A percentile compares a stretch with the other conserved stretches of the same genome.
Evolutionary conservation across 768 basidiomycete species (phyloP).

Genomic region (Royoungia palumana): DNA sequence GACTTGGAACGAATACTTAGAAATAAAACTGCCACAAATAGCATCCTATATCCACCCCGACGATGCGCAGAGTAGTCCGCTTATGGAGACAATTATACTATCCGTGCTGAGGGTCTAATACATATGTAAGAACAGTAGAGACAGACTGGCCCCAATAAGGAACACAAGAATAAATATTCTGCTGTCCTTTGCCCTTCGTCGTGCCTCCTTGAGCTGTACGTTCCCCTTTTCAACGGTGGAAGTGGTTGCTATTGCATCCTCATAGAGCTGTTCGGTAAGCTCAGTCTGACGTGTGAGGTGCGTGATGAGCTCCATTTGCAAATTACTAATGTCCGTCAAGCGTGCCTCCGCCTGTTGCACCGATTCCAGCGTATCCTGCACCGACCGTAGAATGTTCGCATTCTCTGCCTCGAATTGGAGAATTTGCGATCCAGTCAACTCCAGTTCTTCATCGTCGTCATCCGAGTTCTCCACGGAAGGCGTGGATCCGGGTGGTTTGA

Average conservation of each 20-base stretch:
- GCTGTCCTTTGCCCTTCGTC: conserved; percentile 80
- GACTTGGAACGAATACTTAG: not conserved
- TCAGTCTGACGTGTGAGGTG: conserved; percentile 90
- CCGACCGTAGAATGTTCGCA: conserved; percentile 75
- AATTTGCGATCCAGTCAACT: conserved; percentile 83
- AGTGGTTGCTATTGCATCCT: conserved; percentile 88
- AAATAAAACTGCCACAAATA: not conserved
- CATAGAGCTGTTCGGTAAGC: conserved; percentile 89
- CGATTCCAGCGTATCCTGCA: conserved; percentile 82
- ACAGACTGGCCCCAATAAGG: conserved; percentile 86
- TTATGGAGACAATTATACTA: conserved; percentile 5
- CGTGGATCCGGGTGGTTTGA: conserved; percentile 26
- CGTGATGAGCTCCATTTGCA: conserved; percentile 88
- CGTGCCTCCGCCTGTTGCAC: conserved; percentile 92
- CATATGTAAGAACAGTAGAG: conserved; percentile 89
- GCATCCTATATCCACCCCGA: not conserved
- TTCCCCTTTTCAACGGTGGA: conserved; percentile 88
- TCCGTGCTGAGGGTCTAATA: conserved; percentile 48
- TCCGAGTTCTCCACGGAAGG: conserved; percentile 43
- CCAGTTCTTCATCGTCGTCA: conserved; percentile 75
- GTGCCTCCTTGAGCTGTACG: conserved; percentile 84
- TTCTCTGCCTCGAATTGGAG: conserved; percentile 94
- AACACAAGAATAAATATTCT: conserved; percentile 89
- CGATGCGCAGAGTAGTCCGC: not conserved
- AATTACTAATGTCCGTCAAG: conserved; percentile 85